A percentile compares a stretch with the other conserved stretches of the same genome.
These are phyloP conservation scores for Aegilops longissima DNA, from an alignment of 176 grass and related monocot genomes.

Conservation along the genomic window DNA sequence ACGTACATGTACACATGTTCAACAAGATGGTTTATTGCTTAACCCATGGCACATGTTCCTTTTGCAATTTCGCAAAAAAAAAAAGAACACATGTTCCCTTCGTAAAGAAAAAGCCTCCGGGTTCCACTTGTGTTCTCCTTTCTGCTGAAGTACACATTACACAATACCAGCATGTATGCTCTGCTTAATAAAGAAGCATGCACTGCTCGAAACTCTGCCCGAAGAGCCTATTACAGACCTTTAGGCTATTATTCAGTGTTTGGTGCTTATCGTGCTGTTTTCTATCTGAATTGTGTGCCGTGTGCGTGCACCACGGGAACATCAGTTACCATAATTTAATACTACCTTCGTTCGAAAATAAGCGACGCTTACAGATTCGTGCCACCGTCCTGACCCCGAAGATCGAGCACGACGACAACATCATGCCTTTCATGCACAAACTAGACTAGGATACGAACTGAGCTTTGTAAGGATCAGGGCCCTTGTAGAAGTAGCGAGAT, in stretches of 20 bases:
- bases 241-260: not conserved
- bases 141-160: not conserved
- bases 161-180: not conserved
- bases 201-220: not conserved
- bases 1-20: no score
- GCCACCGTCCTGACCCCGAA: not conserved
- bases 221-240: not conserved
- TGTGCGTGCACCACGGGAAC: not conserved
- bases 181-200: not conserved
- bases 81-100: not conserved
- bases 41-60: not conserved
- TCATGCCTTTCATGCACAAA: not conserved
- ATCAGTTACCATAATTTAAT: not conserved
- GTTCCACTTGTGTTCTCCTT: not conserved
- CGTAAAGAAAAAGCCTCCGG: not conserved
- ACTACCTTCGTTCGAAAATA: no score
- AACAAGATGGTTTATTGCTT: not conserved
- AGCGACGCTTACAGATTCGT: not conserved
- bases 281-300: not conserved
- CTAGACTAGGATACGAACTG: not conserved
- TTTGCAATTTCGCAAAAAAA: not conserved
- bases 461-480: not conserved
- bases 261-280: not conserved
- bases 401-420: not conserved
- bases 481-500: not conserved